Base-by-base conservation (phyloP, 139 green algal genomes). In the Penium margaritaceum region DNA sequence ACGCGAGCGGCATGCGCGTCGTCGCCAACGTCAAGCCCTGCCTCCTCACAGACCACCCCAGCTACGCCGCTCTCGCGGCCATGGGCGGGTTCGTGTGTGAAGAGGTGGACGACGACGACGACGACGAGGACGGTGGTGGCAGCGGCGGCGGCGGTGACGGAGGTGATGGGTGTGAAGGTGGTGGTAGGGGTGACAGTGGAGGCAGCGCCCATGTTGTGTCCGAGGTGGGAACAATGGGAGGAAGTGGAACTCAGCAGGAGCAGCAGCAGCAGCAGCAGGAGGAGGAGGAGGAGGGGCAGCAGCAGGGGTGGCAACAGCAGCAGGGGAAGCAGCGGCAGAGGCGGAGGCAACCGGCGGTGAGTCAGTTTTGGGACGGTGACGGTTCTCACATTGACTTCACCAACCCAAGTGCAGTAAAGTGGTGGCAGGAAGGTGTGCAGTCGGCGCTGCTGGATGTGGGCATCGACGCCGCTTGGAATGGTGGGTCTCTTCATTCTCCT, bases 351-450 rank as follows among this genome's bases (percentile, higher is more conserved):
- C 55, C 70, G 32, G 35, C 32, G n/a, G 72, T 61, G n/a, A 77
- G 70, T 17, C 70, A 77, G 58, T 77, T 77, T 35, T 77, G 70
- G 70, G 70, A 77, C 35, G 70, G 70, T 21, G 58, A 72, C 57
- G 70, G 70, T n/a, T 57, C 70, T 12, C 70, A 77, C 34, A 21
- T 77, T 15, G 70, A 77, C 46, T 77, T 77, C 63, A 70, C 58
- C 19, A 77, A 71, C 35, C 32, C 62, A 7, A 5, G 4, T 27
- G 63, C 70, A 14, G 61, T 77, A 54, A 35, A 71, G 17, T 77
- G 70, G 70, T 77, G 70, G 70, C 70, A 77, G 63, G 58, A 54
- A 24, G 34, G 34, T 12, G 19, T 77, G 34, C 34, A 71, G 63
- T 4, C 21, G 6, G 54, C 44, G 21, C 35, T 77, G 35, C 54